These are phyloP conservation scores for Candida vaughaniae DNA, from an alignment of 805 yeast genomes.

Conservation along the genomic window DNA sequence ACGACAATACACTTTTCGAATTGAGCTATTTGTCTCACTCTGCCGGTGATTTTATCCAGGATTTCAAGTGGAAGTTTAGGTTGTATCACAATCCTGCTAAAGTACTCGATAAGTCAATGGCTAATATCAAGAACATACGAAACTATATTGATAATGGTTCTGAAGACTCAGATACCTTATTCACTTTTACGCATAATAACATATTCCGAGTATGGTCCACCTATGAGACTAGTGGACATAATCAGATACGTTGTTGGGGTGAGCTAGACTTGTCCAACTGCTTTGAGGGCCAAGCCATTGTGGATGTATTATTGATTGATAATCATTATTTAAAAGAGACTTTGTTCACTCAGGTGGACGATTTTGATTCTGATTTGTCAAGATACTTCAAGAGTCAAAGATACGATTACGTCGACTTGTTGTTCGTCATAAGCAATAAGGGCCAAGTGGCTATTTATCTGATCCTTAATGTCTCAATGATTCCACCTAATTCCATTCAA, in stretches of 20 bases:
- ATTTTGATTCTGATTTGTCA: slow-evolving; percentile 13
- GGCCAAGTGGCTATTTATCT: slow-evolving; percentile 47
- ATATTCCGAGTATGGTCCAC: slow-evolving; percentile 69
- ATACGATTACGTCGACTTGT: slow-evolving; percentile 21
- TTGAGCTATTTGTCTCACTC: slow-evolving; percentile 68
- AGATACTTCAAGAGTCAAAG: slow-evolving; percentile 14
- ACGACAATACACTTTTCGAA: slow-evolving; percentile 58
- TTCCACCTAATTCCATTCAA: slow-evolving; percentile 55
- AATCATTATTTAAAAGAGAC: slow-evolving; percentile 31
- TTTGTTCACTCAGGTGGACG: slow-evolving; percentile 10
- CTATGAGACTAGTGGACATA: slow-evolving; percentile 57
- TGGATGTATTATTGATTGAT: slow-evolving; percentile 31
- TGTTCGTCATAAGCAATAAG: slow-evolving; percentile 39
- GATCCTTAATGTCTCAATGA: slow-evolving; percentile 48
- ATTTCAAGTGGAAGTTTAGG: slow-evolving; percentile 54
- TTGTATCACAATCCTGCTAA: slow-evolving; percentile 9
- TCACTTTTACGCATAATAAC: slow-evolving; percentile 61
- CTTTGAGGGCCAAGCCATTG: slow-evolving; percentile 14
- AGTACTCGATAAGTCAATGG: slow-evolving; percentile 26
- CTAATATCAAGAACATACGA: slow-evolving; percentile 34
- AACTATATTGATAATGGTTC: slow-evolving; percentile 27
- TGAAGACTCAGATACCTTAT: slow-evolving; percentile 45
- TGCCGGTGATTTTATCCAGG: slow-evolving; percentile 43
- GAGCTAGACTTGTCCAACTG: slow-evolving; percentile 28
- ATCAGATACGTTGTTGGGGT: slow-evolving; percentile 59